Evolutionary conservation across 345 rosid species (phyloP), one percentile per base, ranked within the genome.

Genomic region (Gynandropsis gynandra): DNA sequence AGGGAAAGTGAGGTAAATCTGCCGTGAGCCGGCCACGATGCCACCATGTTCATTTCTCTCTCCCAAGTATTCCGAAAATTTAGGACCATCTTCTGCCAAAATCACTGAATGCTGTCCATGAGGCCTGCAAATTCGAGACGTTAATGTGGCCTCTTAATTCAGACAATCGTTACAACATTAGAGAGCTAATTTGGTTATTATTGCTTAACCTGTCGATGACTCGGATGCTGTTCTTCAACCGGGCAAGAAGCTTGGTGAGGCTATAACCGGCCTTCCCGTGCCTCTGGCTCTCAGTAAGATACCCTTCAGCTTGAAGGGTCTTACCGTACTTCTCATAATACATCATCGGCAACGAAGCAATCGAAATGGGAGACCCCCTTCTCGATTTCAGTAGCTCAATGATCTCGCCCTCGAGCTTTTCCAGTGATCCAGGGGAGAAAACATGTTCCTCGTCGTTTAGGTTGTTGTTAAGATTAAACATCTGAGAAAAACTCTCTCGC

Each of bases 211-310:
- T 83, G 75, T 92, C 94, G 34, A 92, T 78, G 50, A 92, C 81
- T 37, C 81, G 81, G 68, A 92, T 85, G 57, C 83, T 85, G 61
- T 78, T 79, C 72, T 74, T 85, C 79, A 92, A 47, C 43, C 90
- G 73, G 49, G 90, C 83, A 42, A 92, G 85, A 48, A 92, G 95
- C 73, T 85, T 92, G n/a, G 98, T 87, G 45, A 92, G 73, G 47
- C 93, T 87, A 72, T 73, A 85, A 50, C 98, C 98, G 16, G 94
- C 83, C 72, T 85, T 87, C 14, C 98, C 98, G 47, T 87, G 97
- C 69, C 99, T 78, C 66, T 87, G 97, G 81, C 97, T 85, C 77
- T 87, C 99, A 0, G 95, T 85, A 24, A 92, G 90, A 63, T 92
- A 92, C 15, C 99, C 97, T 48, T 92, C 99, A 19, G 95, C 97